Base-by-base conservation (phyloP, 805 yeast genomes). In the Cyberlindnera euphorbiae region DNA sequence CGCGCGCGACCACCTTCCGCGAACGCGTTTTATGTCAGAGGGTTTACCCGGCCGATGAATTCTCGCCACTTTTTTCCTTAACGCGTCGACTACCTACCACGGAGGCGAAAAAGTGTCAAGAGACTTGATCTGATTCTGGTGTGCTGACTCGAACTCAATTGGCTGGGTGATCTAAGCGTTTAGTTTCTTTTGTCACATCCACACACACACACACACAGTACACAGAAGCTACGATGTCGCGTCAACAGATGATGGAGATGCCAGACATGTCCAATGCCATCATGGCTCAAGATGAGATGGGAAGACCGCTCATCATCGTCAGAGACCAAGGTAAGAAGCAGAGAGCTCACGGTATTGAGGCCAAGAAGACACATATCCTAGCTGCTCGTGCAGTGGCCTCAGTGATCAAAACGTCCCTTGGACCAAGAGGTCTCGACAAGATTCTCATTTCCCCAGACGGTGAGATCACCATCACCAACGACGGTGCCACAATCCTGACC, bases 261-360 rank as follows among this genome's bases (percentile, higher is more conserved):
- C 96, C 96, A 27, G 98, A 93, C 62, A 70, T 93, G 74, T 89
- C 97, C 50, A 93, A 94, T 56, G 98, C 98, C 63, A 88, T 93
- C 53, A 87, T 93, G 69, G 97, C 98, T 4, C 98, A 90, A 64
- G 99, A 93, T 61, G 99, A 93, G 63, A 86, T 84, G 89, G 99
- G 99, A 15, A 81, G 98, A 63, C 99, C 99, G 15, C 87, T 93
- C 60, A 90, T 93, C 57, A 93, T 93, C 59, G 99, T 93, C 36
- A 79, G 93, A 59, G 99, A 93, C 55, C 81, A 75, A 54, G 80
- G 79, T 19, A 64, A 63, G 42, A 75, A 75, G 58, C 66, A 72
- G 49, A 71, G 89, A 59, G 69, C 75, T 8, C 88, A 82, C 49
- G 94, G 94, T 18, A 61, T 77, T 29, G 87, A 93, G 59, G 88